Evolutionary conservation across 2,329 filamentous ascomycete species (phyloP).

Genomic region (Colletotrichum aenigma): DNA sequence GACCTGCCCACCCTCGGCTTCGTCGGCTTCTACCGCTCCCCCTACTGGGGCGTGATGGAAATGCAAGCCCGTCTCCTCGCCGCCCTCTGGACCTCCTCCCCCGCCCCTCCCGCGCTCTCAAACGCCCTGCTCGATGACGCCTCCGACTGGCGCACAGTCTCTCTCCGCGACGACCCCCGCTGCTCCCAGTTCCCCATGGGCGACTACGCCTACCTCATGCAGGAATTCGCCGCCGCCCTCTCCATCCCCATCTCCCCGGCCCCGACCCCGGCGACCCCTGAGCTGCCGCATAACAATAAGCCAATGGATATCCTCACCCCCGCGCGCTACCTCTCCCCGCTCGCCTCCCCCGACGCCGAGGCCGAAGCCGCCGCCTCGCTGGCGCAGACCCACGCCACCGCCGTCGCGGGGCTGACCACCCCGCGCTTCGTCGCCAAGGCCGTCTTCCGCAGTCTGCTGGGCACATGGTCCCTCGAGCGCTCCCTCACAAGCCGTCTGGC

Average conservation of each 20-base stretch:
- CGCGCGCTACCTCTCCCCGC: conserved; percentile 52
- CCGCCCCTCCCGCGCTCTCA: conserved; percentile 30
- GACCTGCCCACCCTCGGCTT: conserved; percentile 72
- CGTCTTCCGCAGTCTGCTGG: conserved; percentile 73
- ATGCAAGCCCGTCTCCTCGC: conserved; percentile 79
- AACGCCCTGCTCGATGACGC: conserved; percentile 47
- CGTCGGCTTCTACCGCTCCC: conserved; percentile 82
- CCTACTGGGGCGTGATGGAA: conserved; percentile 87
- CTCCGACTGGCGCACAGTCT: conserved; percentile 49
- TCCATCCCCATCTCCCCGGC: conserved; percentile 49
- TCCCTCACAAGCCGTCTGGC: conserved; percentile 57
- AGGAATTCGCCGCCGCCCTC: conserved; percentile 68
- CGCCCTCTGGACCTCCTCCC: conserved; percentile 56
- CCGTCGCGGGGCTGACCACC: conserved; percentile 44
- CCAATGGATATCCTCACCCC: conserved; percentile 61
- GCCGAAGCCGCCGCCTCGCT: conserved; percentile 47
- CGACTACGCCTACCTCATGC: conserved; percentile 79
- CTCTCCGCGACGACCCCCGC: conserved; percentile 55
- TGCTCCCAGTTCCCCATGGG: conserved; percentile 81
- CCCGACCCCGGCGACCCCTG: conserved; percentile 35
- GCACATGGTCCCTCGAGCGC: conserved; percentile 69
- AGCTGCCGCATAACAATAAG: conserved; percentile 43
- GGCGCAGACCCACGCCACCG: conserved; percentile 47
- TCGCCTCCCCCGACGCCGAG: conserved; percentile 38
- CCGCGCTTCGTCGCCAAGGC: conserved; percentile 65